Evolutionary conservation across 192 early-diverging fungal genomes (phyloP).

Genomic region (Coemansia asiatica): DNA sequence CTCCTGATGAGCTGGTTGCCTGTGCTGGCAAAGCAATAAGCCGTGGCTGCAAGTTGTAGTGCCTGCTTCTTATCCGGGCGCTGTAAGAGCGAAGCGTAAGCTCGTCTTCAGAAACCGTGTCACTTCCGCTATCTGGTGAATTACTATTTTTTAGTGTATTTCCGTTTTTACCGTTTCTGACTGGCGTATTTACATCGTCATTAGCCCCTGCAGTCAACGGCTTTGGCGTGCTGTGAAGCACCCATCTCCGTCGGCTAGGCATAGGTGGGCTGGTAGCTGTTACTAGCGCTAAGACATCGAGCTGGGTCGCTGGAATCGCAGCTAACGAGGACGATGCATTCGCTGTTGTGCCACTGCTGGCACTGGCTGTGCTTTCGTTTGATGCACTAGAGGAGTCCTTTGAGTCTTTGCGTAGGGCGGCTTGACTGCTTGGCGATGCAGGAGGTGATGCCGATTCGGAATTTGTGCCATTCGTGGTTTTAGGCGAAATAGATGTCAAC

Average conservation of each 20-base stretch:
- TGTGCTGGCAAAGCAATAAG: not conserved
- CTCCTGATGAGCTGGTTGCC: not conserved
- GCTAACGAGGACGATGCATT: constrained; percentile 3
- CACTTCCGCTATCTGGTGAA: constrained; percentile 27
- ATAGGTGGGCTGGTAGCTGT: constrained; percentile 56
- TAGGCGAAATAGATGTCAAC: not conserved
- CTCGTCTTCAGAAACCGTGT: constrained; percentile 54
- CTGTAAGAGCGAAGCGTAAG: constrained; percentile 44
- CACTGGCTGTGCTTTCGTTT: not conserved
- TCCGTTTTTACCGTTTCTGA: not conserved
- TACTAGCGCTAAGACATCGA: constrained; percentile 51
- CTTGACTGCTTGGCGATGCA: constrained; percentile 42
- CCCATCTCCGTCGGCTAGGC: constrained; percentile 48
- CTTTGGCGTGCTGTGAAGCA: constrained; percentile 31
- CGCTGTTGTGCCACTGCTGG: not conserved
- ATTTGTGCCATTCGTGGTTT: not conserved
- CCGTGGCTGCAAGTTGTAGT: constrained; percentile 19
- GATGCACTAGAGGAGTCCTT: not conserved
- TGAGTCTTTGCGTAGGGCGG: constrained; percentile 22
- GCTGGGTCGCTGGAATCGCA: constrained; percentile 46
- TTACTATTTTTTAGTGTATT: too few species aligned
- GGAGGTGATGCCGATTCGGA: constrained; percentile 33
- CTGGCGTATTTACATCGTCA: not conserved
- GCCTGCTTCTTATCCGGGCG: constrained; percentile 26
- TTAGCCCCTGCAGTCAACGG: constrained; percentile 6